Percentiles rank a stretch among this genome's conserved stretches.
Conservation (phyloP, 140 eudicot genomes). For the Anethum foeniculum region DNA sequence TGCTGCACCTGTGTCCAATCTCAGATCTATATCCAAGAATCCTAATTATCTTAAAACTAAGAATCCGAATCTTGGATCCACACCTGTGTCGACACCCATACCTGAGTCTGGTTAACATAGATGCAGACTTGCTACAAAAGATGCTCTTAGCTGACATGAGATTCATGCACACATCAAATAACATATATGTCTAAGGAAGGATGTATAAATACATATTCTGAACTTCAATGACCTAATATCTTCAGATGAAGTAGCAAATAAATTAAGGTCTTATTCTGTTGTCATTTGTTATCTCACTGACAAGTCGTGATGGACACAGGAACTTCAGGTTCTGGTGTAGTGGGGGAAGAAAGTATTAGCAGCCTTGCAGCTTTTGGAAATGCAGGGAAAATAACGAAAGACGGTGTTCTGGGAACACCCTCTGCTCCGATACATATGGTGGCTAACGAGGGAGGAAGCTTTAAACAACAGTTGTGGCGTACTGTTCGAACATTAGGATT, state of each 20-base stretch:
- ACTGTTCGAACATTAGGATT: conserved; percentile 72
- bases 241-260: neutral
- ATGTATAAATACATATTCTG: neutral
- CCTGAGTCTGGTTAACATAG: no score
- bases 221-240: neutral
- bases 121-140: no score
- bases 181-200: neutral
- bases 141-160: no score
- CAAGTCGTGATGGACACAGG: conserved; percentile 27
- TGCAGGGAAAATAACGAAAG: conserved; percentile 69
- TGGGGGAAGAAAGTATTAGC: conserved; percentile 52
- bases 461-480: conserved; percentile 46
- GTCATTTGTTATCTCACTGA: neutral
- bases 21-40: no score
- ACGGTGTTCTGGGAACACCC: conserved; percentile 43
- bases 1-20: no score
- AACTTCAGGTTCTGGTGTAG: conserved; percentile 31
- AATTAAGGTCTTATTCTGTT: neutral
- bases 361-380: conserved; percentile 68
- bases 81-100: no score
- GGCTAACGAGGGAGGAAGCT: conserved; percentile 65
- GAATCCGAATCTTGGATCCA: no score
- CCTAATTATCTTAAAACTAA: no score
- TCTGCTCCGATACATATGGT: conserved; percentile 93
- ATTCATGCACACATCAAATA: neutral